phyloP scores from a whole-genome alignment of 2,329 filamentous ascomycete genomes.

The Neofusicoccum laricinum region DNA sequence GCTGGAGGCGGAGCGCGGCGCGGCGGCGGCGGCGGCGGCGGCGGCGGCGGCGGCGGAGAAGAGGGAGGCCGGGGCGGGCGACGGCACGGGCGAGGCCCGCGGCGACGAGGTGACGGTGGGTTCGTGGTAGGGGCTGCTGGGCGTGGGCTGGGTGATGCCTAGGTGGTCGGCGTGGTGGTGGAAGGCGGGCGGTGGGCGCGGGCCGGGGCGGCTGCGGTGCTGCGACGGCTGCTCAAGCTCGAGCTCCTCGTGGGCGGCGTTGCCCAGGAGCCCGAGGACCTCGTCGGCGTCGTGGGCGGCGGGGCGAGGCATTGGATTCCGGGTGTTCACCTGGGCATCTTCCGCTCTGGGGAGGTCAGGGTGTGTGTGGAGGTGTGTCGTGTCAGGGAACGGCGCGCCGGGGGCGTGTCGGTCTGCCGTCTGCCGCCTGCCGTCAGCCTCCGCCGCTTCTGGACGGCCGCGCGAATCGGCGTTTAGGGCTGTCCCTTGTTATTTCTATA shows the following conservation, averaged over 20 bases:
- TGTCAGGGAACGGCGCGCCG: conserved; percentile 3
- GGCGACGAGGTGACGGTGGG: not conserved
- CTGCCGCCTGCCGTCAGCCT: not conserved
- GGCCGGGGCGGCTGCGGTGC: not conserved
- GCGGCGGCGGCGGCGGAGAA: not conserved
- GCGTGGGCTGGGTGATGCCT: not conserved
- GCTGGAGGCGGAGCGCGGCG: not conserved
- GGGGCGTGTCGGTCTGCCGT: conserved; percentile 6
- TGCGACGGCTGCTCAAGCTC: not conserved
- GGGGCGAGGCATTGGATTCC: conserved; percentile 12
- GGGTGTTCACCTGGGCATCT: conserved; percentile 7
- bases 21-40: not conserved
- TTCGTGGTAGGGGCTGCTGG: not conserved
- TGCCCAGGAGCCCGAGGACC: conserved; percentile 14
- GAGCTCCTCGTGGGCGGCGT: conserved; percentile 13
- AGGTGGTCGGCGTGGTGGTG: not conserved
- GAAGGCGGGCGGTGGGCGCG: not conserved
- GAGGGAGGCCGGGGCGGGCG: not conserved
- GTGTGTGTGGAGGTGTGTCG: not conserved
- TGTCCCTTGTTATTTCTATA: conserved; percentile 10
- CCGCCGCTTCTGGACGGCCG: conserved; percentile 4
- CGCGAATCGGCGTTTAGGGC: conserved; percentile 5
- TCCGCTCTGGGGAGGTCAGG: not conserved
- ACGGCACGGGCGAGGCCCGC: not conserved
- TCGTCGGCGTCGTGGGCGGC: conserved; percentile 16